These are phyloP conservation scores for Pleurotus ostreatus DNA, from an alignment of 768 basidiomycete genomes.

Conservation along the genomic window DNA sequence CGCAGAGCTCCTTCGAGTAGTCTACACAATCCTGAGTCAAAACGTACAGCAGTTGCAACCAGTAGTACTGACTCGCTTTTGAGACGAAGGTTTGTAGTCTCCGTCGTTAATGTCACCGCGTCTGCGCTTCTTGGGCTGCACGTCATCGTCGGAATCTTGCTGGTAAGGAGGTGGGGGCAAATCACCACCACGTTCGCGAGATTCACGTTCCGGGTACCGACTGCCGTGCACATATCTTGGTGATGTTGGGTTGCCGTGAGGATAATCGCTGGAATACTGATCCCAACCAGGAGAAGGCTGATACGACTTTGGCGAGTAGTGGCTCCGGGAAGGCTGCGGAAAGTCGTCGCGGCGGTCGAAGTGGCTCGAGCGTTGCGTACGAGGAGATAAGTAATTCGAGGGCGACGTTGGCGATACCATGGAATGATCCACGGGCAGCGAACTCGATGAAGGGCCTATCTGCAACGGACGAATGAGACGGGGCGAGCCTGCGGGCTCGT, in stretches of 20 bases:
- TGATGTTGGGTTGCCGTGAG: constrained; percentile 4
- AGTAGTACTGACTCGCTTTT: constrained; percentile 51
- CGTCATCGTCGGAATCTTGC: constrained; percentile 21
- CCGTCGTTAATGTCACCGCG: constrained; percentile 45
- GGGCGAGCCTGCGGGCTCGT: constrained; percentile 50
- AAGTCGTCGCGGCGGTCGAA: constrained; percentile 12
- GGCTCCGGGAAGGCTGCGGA: constrained; percentile 25
- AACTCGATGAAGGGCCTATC: constrained; percentile 13
- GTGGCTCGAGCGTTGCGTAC: constrained; percentile 12
- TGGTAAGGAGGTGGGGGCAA: constrained; percentile 21
- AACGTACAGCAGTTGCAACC: not conserved
- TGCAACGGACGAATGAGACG: constrained; percentile 19
- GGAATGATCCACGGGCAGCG: constrained; percentile 1
- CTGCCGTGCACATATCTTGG: constrained; percentile 1
- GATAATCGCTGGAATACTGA: constrained; percentile 11
- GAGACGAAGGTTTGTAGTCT: constrained; percentile 43
- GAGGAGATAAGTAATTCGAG: constrained; percentile 21
- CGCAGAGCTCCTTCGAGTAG: constrained; percentile 40
- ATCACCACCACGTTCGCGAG: constrained; percentile 31
- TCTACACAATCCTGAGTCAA: constrained; percentile 15
- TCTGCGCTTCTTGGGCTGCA: constrained; percentile 44
- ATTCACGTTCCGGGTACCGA: constrained; percentile 16
- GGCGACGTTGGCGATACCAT: constrained; percentile 15
- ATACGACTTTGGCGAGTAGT: constrained; percentile 33
- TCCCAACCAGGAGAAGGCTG: constrained; percentile 35